Base-by-base conservation (phyloP, 345 rosid genomes). In the Populus alba region DNA sequence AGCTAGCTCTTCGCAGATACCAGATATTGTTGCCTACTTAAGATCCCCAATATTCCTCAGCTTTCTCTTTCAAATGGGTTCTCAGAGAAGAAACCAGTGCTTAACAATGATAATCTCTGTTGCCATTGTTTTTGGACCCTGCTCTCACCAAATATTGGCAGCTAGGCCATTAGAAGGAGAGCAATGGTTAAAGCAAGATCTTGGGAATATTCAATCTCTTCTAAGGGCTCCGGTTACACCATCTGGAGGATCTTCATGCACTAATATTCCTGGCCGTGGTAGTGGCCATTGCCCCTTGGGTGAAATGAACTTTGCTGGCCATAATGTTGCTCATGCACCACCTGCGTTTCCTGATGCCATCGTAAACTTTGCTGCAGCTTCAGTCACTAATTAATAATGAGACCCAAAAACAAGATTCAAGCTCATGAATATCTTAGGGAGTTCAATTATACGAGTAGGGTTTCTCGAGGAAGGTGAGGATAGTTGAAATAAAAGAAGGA, bases 151-250 rank as follows among this genome's bases (percentile, higher is more conserved):
- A 45, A 76, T 47, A 74, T 12, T 31, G 23, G 88, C 84, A 13
- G 53, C 45, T 8, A 86, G 92, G 76, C 85, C 77, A 17, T 76
- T 86, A 57, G 59, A 25, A 13, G 76, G 35, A 61, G 85, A 77
- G 13, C 68, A 67, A 7, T 11, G 70, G 59, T 35, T 33, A 27
- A 7, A 38, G 17, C 45, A 55, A 16, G 55, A 25, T 15, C 51
- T 79, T 6, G 27, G 62, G 23, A 38, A 80, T 25, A 15, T 85
- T 20, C 88, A 83, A 71, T 79, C 85, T n/a, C 87, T 87, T 3
- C 79, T 37, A 16, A 82, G 82, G 72, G 91, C 86, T 20, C 78
- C 81, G 1, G 89, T 87, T 71, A 82, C 91, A 2, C 78, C 87
- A 0, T 78, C 83, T 0, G 23, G 66, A 0, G 31, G 79, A 20